Evolutionary conservation across 371 early-diverging fungal genomes (phyloP).

Genomic region (Apophysomyces elegans): DNA sequence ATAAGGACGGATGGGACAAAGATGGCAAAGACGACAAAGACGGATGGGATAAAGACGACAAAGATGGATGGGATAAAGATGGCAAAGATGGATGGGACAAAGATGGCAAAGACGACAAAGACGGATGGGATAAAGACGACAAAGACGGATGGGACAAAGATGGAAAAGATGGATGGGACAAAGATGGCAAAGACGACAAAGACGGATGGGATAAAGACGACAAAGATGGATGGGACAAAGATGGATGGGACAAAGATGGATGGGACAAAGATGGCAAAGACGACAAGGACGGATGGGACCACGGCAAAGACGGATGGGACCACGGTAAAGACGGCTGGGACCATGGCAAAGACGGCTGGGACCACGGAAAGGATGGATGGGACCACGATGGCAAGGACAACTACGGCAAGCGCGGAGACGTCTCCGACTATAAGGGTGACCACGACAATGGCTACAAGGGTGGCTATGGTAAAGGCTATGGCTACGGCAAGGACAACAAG

Average conservation of each 20-base stretch:
- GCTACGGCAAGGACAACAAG: background rate
- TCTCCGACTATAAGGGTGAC: too few relatives aligned
- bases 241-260: background rate
- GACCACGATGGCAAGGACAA: background rate
- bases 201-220: background rate
- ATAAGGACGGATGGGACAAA: background rate
- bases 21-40: slow-evolving; percentile 5
- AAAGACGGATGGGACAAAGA: background rate
- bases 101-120: background rate
- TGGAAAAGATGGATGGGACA: background rate
- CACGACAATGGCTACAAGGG: too few relatives aligned
- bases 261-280: background rate
- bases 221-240: background rate
- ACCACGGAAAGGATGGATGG: background rate
- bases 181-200: slow-evolving; percentile 1
- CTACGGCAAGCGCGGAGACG: slow-evolving; percentile 7
- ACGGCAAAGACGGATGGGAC: background rate
- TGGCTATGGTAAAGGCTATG: background rate
- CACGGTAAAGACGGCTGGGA: background rate
- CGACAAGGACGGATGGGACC: background rate
- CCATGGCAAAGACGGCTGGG: background rate
- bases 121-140: background rate
- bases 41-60: background rate
- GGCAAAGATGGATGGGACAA: background rate
- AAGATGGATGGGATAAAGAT: background rate